Percentiles rank a stretch among this genome's conserved stretches.
Conservation (phyloP, 2,329 filamentous ascomycete genomes). For the Tolypocladium sp. region DNA sequence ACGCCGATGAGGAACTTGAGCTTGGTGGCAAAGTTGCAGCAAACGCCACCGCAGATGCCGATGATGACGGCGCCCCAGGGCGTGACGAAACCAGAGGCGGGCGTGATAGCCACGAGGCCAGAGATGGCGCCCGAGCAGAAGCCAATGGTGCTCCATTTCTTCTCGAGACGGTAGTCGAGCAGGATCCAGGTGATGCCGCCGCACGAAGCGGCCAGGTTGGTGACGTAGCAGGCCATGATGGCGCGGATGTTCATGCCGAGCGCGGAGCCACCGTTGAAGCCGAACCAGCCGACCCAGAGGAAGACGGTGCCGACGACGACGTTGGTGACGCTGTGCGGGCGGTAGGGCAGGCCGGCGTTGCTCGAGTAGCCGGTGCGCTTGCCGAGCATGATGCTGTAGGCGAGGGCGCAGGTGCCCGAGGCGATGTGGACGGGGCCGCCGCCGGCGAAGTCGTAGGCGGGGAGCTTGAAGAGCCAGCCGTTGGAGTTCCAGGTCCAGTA, state of each 20-base stretch:
- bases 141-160: conserved; percentile 87
- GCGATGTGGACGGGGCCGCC: conserved; percentile 69
- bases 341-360: conserved; percentile 54
- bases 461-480: conserved; percentile 62
- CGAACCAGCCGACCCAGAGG: conserved; percentile 94
- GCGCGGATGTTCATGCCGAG: conserved; percentile 76
- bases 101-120: conserved; percentile 79
- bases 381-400: conserved; percentile 65
- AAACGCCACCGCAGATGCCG: conserved; percentile 50
- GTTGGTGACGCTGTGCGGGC: conserved; percentile 65
- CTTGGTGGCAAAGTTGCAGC: conserved; percentile 83
- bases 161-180: conserved; percentile 83
- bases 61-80: conserved; percentile 51
- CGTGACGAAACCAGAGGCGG: conserved; percentile 73
- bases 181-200: conserved; percentile 78
- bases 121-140: conserved; percentile 88
- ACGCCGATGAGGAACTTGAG: conserved; percentile 65
- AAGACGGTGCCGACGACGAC: conserved; percentile 65
- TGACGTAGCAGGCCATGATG: conserved; percentile 82
- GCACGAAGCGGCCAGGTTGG: conserved; percentile 75
- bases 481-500: conserved; percentile 72
- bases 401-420: conserved; percentile 61
- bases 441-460: conserved; percentile 65
- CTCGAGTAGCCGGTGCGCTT: conserved; percentile 55
- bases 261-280: conserved; percentile 85